Percentiles rank a stretch among this genome's conserved stretches.
Conservation (phyloP, 345 rosid species). For the Zanthoxylum bungeanum region DNA sequence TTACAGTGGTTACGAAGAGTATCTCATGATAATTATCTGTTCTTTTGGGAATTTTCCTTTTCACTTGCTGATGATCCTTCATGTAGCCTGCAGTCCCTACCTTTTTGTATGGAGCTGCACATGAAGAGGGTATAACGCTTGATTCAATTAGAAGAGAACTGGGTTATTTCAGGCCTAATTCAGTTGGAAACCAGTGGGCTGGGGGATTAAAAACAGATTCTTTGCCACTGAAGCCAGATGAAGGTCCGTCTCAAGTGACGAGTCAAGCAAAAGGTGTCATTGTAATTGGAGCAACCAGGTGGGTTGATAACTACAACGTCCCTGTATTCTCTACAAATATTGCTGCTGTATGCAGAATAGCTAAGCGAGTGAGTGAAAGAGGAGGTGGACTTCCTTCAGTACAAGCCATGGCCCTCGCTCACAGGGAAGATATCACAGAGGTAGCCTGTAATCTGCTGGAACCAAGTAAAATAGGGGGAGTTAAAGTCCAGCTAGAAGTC, state of each 20-base stretch:
- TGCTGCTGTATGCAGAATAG: constrained; percentile 53
- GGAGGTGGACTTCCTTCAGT: constrained; percentile 83
- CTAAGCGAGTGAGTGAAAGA: constrained; percentile 67
- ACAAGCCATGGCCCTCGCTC: constrained; percentile 89
- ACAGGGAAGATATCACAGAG: constrained; percentile 61
- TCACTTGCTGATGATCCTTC: constrained; percentile 17
- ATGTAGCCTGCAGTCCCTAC: constrained; percentile 65
- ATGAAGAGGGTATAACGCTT: constrained; percentile 51
- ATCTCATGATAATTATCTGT: not conserved
- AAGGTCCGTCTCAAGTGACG: constrained; percentile 58
- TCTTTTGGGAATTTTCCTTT: not conserved
- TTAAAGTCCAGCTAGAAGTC: constrained; percentile 63
- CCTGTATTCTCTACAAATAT: constrained; percentile 62
- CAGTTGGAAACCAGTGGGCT: constrained; percentile 57
- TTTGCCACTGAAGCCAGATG: constrained; percentile 59
- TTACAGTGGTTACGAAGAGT: not conserved
- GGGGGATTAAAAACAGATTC: constrained; percentile 54
- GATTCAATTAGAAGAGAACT: constrained; percentile 82
- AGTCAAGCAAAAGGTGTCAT: constrained; percentile 61
- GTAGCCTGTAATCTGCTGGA: constrained; percentile 90
- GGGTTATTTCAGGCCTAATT: constrained; percentile 85
- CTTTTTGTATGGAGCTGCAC: constrained; percentile 79
- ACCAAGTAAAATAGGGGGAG: constrained; percentile 66
- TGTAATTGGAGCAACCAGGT: constrained; percentile 67
- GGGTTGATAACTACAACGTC: constrained; percentile 88